Base-by-base conservation (phyloP, 2,329 filamentous ascomycete genomes). In the Lasiodiplodia gonubiensis region DNA sequence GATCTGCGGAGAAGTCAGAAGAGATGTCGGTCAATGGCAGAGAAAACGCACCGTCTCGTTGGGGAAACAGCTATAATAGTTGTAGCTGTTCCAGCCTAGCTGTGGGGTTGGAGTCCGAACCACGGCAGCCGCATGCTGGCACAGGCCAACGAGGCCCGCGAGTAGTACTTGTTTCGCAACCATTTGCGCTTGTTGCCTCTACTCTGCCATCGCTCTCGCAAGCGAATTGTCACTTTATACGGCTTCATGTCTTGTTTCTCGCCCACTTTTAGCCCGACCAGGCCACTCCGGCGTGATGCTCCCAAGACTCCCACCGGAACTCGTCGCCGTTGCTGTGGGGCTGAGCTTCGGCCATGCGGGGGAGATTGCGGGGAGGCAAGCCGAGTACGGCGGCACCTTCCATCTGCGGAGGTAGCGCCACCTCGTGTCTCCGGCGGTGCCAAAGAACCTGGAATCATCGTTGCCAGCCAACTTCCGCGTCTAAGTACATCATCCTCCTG, bases 61-160 rank as follows among this genome's bases (percentile, higher is more conserved):
- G 0, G 83, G 83, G 1, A 75, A 75, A 72, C 86, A 88, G 60
- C 76, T 79, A 73, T 86, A 86, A 49, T 83, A 78, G 65, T 89
- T 89, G 70, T 89, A 89, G 2, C 82, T 84, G 69, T 88, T 88
- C 86, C 86, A 89, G 14, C 86, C 76, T 73, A 78, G 75, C 0
- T 73, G 75, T 69, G 73, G 69, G 0, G 74, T 75, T 8, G 72
- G 68, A 2, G 74, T 75, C 7, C 71, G 71, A 7, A 71, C 39
- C 6, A 48, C 27, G 23, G 64, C 61, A 16, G 61, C 35, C 37
- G 49, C 61, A 51, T 30, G 46, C 16, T 10, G 8, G 42, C 25
- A 11, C 27, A 63, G 42, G 2, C 8, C 25, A 25, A 30, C 30
- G 3, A 33, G 12, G 46, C 42, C 10, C 10, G 27, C 46, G 16